Evolutionary conservation across 305 asterid genomes (phyloP), one percentile per base, ranked within the genome.

Genomic region (Fraxinus floribunda): DNA sequence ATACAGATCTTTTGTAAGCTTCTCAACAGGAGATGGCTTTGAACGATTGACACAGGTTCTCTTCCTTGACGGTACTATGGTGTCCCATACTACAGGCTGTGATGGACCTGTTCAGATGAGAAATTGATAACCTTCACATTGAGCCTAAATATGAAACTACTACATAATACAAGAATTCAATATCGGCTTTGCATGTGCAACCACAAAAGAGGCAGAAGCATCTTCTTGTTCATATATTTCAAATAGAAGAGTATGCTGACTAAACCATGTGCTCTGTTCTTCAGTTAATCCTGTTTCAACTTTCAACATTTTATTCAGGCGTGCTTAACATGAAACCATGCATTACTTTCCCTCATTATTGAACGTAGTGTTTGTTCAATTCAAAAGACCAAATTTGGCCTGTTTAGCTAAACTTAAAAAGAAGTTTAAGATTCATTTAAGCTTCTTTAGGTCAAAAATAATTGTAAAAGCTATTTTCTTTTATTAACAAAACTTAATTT

Each of bases 41-140:
- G 97, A 84, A 82, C 98, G 98, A 83, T 82, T 82, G 44, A 93
- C 86, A 81, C 98, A 93, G 30, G 98, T 92, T 84, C 99, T 89
- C 93, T 96, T 96, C 89, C 93, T 91, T 3, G 98, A 96, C 66
- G 99, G 98, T 86, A 95, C 98, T 83, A 78, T 85, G 24, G 95
- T 76, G 80, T 95, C 99, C 93, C 95, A 94, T 73, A 84, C 91
- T 76, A 78, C 77, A 35, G 95, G 88, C 82, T 94, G 99, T 35
- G 94, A 83, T 60, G 98, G 94, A 84, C 95, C 99, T 95, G 92
- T 49, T 73, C 87, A 57, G 83, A 84, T 32, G 66, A 77, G 46
- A 20, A 79, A 79, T 38, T 46, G 64, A 44, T 22, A 76, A 81
- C 15, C 73, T 64, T 24, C 13, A 64, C 75, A 36, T 35, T 34